phyloP scores from a whole-genome alignment of 768 basidiomycete genomes.

The Calocybe indica region DNA sequence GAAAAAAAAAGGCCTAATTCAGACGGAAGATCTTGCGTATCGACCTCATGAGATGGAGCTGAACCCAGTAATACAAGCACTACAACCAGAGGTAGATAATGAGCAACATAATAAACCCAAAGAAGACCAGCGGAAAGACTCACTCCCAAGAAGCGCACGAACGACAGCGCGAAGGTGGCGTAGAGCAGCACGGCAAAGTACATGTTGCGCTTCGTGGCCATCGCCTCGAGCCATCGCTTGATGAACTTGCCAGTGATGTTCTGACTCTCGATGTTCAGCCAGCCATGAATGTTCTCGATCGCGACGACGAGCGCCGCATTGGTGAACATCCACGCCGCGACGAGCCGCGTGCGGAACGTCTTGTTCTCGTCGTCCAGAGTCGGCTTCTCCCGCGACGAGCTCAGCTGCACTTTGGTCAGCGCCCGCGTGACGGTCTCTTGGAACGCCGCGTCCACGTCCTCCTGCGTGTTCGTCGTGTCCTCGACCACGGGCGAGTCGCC shows the following conservation, averaged over 20 bases:
- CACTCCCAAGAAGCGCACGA: conserved; percentile 56
- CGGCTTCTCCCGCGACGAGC: conserved; percentile 54
- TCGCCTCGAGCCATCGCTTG: conserved; percentile 20
- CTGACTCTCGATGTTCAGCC: conserved; percentile 17
- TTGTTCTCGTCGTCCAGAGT: conserved; percentile 77
- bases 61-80: conserved; percentile 18
- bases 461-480: conserved; percentile 65
- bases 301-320: conserved; percentile 54
- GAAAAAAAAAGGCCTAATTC: conserved; percentile 6
- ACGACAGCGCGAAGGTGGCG: conserved; percentile 51
- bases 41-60: conserved; percentile 13
- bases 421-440: conserved; percentile 79
- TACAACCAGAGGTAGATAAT: conserved; percentile 2
- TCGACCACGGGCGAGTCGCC: conserved; percentile 64
- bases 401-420: conserved; percentile 48
- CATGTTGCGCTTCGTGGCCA: conserved; percentile 39
- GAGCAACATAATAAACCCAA: not conserved
- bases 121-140: conserved; percentile 16
- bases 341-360: conserved; percentile 79
- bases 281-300: conserved; percentile 54
- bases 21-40: conserved; percentile 14
- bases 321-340: conserved; percentile 64
- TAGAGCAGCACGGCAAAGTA: conserved; percentile 61
- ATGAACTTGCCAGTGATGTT: conserved; percentile 31
- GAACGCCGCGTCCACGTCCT: conserved; percentile 77